Percentiles rank a stretch among this genome's conserved stretches.
Conservation (phyloP, 257 asterid species). For the Jacaranda copaia region DNA sequence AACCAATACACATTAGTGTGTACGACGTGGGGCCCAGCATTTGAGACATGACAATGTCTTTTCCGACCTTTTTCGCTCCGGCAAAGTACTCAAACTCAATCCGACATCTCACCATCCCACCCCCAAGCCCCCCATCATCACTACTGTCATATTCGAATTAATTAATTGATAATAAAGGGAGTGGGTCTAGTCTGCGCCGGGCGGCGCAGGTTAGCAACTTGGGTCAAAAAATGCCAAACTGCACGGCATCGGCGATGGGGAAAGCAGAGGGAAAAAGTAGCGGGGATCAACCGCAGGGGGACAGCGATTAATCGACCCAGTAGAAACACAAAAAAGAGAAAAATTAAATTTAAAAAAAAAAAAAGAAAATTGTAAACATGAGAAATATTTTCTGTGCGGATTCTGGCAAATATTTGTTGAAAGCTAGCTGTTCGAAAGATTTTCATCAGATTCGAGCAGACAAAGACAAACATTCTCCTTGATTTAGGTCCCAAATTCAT, state of each 20-base stretch:
- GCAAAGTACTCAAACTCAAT: slow-evolving; percentile 38
- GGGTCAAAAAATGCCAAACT: slow-evolving; percentile 40
- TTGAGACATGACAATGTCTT: slow-evolving; percentile 40
- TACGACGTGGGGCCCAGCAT: slow-evolving; percentile 35
- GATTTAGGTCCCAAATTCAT: slow-evolving; percentile 29
- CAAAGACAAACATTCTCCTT: slow-evolving; percentile 54
- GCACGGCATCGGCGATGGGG: slow-evolving; percentile 51
- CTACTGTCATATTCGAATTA: not conserved
- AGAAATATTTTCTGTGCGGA: slow-evolving; percentile 1
- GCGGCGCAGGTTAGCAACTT: slow-evolving; percentile 33
- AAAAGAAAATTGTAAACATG: not conserved
- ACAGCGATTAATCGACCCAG: slow-evolving; percentile 50
- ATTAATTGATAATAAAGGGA: not conserved
- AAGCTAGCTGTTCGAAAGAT: slow-evolving; percentile 37
- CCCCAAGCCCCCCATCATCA: slow-evolving; percentile 9
- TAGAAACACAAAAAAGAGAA: not conserved
- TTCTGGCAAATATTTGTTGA: slow-evolving; percentile 33
- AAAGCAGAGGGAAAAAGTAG: slow-evolving; percentile 42
- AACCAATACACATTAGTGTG: not conserved
- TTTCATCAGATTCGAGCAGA: slow-evolving; percentile 39
- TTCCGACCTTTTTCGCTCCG: slow-evolving; percentile 43
- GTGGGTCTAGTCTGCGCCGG: slow-evolving; percentile 36
- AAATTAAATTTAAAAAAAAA: not conserved
- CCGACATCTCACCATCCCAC: slow-evolving; percentile 38
- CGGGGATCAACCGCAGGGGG: slow-evolving; percentile 35